Evolutionary conservation across 148 eudicot genomes (phyloP), one percentile per base, ranked within the genome.

Genomic region (Cornus suecica): DNA sequence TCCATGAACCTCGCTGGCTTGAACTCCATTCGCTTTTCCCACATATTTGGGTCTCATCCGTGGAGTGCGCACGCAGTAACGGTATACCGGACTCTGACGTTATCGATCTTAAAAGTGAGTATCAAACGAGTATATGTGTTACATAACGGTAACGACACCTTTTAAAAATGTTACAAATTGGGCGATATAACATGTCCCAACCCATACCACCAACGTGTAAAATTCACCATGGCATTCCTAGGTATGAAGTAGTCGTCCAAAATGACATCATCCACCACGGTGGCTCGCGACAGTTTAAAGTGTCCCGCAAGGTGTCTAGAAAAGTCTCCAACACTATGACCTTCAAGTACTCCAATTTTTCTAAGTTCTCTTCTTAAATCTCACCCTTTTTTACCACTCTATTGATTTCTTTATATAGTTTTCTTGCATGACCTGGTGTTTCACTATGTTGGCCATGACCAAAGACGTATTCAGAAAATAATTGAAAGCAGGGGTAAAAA

Each of bases 361-460:
- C 58, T 34, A 78, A 6, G 64, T 78, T 70, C 18, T 78, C 71
- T 65, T 78, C 71, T 30, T 32, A 64, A 13, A 78, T 78, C 2
- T 52, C 66, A 8, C 66, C 72, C 24, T 0, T 32, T 24, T 72
- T 68, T 1, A 34, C 81, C 20, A 78, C 77, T 25, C 10, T n/a
- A 27, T 56, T 60, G 1, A 78, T 78, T 67, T 78, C 70, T 3
- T 3, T 6, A 25, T 31, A 29, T 2, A 78, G 52, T 58, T 78
- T 20, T 41, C 72, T 71, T 78, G 81, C 0, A 72, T 78, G 3
- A 58, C 60, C 9, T 66, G 81, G 72, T 72, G 24, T 37, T 78
- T 78, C 27, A 78, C 81, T 24, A 78, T n/a, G 24, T 72, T 78
- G 10, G 81, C 81, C 81, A 78, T 72, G 8, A 69, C 72, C 81